These are phyloP conservation scores for Oryza glumipatula DNA, from an alignment of 176 grass and related monocot species.

Conservation along the genomic window DNA sequence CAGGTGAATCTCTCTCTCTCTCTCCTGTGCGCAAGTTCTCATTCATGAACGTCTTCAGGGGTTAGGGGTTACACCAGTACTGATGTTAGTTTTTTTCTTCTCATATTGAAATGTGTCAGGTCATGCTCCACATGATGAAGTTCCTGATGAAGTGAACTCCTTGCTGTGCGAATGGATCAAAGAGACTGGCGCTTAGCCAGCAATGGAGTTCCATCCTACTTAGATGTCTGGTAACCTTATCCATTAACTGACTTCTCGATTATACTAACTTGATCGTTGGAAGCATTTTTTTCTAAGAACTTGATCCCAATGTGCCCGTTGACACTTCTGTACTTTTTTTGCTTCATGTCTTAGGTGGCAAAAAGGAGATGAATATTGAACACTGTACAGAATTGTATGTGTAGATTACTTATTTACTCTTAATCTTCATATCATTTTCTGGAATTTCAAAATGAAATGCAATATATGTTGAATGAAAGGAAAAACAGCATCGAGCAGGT, in stretches of 20 bases:
- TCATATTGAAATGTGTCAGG: constrained; percentile 51
- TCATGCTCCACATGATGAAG: constrained; percentile 89
- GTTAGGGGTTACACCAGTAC: not conserved
- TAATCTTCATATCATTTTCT: constrained; percentile 20
- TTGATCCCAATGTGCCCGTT: constrained; percentile 15
- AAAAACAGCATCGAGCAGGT: constrained; percentile 4
- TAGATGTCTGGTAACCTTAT: constrained; percentile 13
- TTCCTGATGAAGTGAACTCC: constrained; percentile 78
- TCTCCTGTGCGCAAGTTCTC: not conserved
- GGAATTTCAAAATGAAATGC: not conserved
- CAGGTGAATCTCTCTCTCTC: constrained; percentile 52
- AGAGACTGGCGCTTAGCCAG: constrained; percentile 43
- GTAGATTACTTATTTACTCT: constrained; percentile 6
- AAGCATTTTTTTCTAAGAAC: constrained; percentile 13
- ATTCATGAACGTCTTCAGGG: not conserved
- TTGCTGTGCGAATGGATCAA: constrained; percentile 68
- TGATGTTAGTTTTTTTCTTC: not conserved
- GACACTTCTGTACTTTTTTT: not conserved
- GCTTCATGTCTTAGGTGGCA: not conserved
- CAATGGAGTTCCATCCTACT: constrained; percentile 44
- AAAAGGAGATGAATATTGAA: not conserved
- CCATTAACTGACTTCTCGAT: constrained; percentile 11
- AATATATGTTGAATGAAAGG: not conserved
- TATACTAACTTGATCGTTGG: not conserved
- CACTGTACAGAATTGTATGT: not conserved